phyloP scores from a whole-genome alignment of 495 filamentous ascomycete species.

The Aspergillus campestris region DNA sequence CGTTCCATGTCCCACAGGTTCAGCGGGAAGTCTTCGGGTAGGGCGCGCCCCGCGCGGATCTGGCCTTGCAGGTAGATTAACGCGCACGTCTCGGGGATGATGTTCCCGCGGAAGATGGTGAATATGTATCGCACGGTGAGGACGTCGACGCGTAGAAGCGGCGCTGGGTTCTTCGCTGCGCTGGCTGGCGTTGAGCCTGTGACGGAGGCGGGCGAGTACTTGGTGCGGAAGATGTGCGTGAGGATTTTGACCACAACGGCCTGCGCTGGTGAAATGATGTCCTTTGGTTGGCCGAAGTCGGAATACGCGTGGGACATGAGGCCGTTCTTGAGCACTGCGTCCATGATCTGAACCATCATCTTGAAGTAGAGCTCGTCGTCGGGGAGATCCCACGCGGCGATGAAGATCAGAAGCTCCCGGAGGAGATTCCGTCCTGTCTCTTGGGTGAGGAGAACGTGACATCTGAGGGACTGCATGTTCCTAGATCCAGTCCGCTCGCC shows the following conservation, averaged over 20 bases:
- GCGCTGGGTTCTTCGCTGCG: conserved; percentile 24
- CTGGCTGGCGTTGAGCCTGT: conserved; percentile 31
- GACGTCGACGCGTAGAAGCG: conserved; percentile 48
- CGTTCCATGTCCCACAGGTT: conserved; percentile 97
- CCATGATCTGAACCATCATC: conserved; percentile 90
- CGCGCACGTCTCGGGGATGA: conserved; percentile 87
- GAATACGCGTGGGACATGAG: conserved; percentile 85
- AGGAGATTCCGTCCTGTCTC: conserved; percentile 82
- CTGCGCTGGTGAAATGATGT: conserved; percentile 91
- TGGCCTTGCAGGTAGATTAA: conserved; percentile 89
- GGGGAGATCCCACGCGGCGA: conserved; percentile 89
- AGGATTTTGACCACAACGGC: conserved; percentile 84
- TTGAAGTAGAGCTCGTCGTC: conserved; percentile 91
- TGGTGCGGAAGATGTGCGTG: conserved; percentile 77
- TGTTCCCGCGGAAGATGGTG: conserved; percentile 81
- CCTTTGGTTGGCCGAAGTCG: conserved; percentile 82
- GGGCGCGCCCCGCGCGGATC: conserved; percentile 57
- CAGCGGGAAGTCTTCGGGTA: conserved; percentile 78
- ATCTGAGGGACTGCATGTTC: conserved; percentile 78
- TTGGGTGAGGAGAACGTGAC: conserved; percentile 77
- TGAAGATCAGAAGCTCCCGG: conserved; percentile 86
- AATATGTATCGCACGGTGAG: conserved; percentile 82
- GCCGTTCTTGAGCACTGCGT: conserved; percentile 78
- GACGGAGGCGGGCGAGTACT: conserved; percentile 46
- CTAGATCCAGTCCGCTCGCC: conserved; percentile 51